phyloP scores from a whole-genome alignment of 1,284 basidiomycete genomes.

The Coniferiporia sulphurascens region DNA sequence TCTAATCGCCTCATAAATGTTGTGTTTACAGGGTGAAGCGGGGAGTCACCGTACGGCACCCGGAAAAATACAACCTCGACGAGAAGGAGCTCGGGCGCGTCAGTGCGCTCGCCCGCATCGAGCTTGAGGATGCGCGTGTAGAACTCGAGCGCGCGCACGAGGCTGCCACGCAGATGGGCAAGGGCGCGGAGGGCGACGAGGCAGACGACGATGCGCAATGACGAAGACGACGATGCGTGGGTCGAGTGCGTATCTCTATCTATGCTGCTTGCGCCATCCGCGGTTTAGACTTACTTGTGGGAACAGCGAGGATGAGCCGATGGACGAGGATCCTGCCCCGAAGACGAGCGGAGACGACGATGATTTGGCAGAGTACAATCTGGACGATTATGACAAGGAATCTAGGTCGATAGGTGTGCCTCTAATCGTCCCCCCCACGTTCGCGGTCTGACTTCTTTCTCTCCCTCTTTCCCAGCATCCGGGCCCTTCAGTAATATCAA shows the following conservation, averaged over 20 bases:
- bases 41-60: slow-evolving; percentile 74
- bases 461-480: slow-evolving; percentile 41
- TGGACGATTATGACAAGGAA: slow-evolving; percentile 94
- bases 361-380: slow-evolving; percentile 86
- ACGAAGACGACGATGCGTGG: slow-evolving; percentile 54
- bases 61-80: slow-evolving; percentile 87
- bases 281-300: slow-evolving; percentile 20
- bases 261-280: slow-evolving; percentile 3
- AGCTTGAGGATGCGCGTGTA: slow-evolving; percentile 82
- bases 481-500: slow-evolving; percentile 97
- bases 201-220: slow-evolving; percentile 51
- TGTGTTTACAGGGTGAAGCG: slow-evolving; percentile 74
- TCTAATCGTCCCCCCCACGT: not conserved
- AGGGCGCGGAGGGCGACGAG: slow-evolving; percentile 53
- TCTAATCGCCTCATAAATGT: not conserved
- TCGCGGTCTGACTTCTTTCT: not conserved
- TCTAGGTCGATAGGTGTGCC: slow-evolving; percentile 53
- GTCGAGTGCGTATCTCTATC: slow-evolving; percentile 66
- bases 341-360: slow-evolving; percentile 47
- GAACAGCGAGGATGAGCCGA: slow-evolving; percentile 49
- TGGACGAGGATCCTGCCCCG: slow-evolving; percentile 34
- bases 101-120: slow-evolving; percentile 81
- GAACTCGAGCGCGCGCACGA: slow-evolving; percentile 82
- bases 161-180: slow-evolving; percentile 70
- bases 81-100: slow-evolving; percentile 90